Base-by-base conservation (phyloP, 1,284 basidiomycete genomes). In the Peniophora sp. region DNA sequence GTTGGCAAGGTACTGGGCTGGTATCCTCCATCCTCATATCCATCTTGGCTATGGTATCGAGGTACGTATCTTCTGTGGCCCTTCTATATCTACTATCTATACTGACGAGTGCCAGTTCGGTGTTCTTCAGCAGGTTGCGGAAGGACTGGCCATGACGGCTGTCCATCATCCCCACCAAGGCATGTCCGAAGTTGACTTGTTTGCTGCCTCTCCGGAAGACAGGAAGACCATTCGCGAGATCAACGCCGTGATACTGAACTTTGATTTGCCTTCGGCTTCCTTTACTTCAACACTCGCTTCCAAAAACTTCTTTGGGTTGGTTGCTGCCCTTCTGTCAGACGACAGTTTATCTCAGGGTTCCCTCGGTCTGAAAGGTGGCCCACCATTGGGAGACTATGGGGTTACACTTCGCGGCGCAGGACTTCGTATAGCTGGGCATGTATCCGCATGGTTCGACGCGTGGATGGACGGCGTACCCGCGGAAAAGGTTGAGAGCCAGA, bases 41-140 rank as follows among this genome's bases (percentile, higher is more conserved):
- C 81, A 85, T 53, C 57, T 69, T 1, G 83, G 81, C 1, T 83
- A 81, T 60, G 85, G 82, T 2, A 62, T 73, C 2, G 85, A 87
- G 12, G 27, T 32, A 32, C 27, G 27, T 32, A 6, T 12, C 27
- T 5, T 32, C n/a, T n/a, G n/a, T n/a, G n/a, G n/a, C 12, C 5
- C 27, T 6, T 32, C 6, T 12, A 6, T 32, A 32, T 32, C 27
- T 32, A 12, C 27, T 5, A 5, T 5, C 27, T 5, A 12, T 32
- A 12, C 27, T 32, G 27, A 32, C 6, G 27, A 6, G 6, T 12
- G 12, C 12, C 27, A 32, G 59, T 84, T 87, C 56, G 72, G 73
- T 3, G 59, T 85, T 12, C 73, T 71, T 2, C 85, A 85, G 3
- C 75, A 84, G 60, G 63, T 82, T 12, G 77, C 78, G 2, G 83